phyloP scores from a whole-genome alignment of 768 basidiomycete species.

The Kwoniella dejecticola region DNA sequence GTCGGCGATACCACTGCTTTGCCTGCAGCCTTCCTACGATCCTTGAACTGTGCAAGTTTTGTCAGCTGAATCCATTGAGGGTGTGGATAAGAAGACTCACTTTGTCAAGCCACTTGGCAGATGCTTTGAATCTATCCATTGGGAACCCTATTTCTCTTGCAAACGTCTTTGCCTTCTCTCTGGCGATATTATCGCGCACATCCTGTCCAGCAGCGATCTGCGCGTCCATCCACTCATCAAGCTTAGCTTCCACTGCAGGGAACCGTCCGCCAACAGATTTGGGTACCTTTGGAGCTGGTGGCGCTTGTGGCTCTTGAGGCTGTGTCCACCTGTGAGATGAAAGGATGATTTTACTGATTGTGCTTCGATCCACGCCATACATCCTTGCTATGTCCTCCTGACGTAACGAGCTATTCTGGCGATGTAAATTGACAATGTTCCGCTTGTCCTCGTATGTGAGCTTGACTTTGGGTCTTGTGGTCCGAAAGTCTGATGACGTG shows the following conservation, averaged over 20 bases:
- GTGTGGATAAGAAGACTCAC: constrained; percentile 20
- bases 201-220: constrained; percentile 47
- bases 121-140: constrained; percentile 53
- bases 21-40: constrained; percentile 45
- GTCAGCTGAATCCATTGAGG: constrained; percentile 16
- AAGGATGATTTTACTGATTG: constrained; percentile 53
- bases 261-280: constrained; percentile 50
- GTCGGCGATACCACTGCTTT: constrained; percentile 33
- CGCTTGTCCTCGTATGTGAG: constrained; percentile 54
- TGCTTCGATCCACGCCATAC: constrained; percentile 54
- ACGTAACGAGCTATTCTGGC: constrained; percentile 45
- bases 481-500: constrained; percentile 34
- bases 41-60: constrained; percentile 45
- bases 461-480: constrained; percentile 50
- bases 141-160: constrained; percentile 48
- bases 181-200: constrained; percentile 44
- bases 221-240: constrained; percentile 53
- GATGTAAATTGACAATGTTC: constrained; percentile 49
- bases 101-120: constrained; percentile 55
- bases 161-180: constrained; percentile 51
- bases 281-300: constrained; percentile 33
- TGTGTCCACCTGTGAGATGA: constrained; percentile 51
- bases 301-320: constrained; percentile 39
- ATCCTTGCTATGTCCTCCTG: constrained; percentile 55
- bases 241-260: constrained; percentile 50